Percentiles rank a stretch among this genome's conserved stretches.
Evolutionary conservation across 352 stramenopile species (phyloP).

Genomic region (Pythium phragmitis): DNA sequence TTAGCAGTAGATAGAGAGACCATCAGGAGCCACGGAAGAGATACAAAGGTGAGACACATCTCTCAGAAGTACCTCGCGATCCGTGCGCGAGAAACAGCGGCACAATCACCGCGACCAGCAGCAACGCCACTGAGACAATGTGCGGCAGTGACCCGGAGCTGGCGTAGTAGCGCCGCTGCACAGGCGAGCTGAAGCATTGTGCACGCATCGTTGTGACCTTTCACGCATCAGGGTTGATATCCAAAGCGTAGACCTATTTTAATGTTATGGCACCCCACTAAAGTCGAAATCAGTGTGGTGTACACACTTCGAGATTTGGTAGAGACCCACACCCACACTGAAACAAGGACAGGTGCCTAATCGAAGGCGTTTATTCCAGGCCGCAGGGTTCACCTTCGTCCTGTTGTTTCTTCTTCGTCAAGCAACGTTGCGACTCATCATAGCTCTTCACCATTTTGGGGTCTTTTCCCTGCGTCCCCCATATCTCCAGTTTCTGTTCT

Average conservation of each 20-base stretch:
- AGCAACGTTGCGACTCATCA: slow-evolving; percentile 5
- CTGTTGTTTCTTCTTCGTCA: not conserved
- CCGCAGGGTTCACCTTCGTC: not conserved
- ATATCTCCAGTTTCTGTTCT: not conserved
- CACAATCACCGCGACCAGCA: slow-evolving; percentile 40
- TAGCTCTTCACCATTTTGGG: not conserved
- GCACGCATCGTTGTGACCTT: slow-evolving; percentile 37
- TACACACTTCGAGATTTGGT: not conserved
- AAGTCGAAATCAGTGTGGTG: not conserved
- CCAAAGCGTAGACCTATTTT: not conserved
- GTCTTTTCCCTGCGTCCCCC: not conserved
- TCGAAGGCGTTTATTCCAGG: not conserved
- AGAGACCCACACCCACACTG: not conserved
- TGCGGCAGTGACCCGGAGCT: slow-evolving; percentile 52
- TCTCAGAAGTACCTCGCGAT: slow-evolving; percentile 36
- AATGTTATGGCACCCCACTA: not conserved
- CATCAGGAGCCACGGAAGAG: slow-evolving; percentile 1
- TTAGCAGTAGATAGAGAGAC: not conserved
- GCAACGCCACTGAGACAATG: slow-evolving; percentile 40
- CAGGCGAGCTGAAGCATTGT: slow-evolving; percentile 43
- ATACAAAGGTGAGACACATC: not conserved
- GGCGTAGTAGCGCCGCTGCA: slow-evolving; percentile 65
- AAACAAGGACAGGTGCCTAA: not conserved
- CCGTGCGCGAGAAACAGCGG: slow-evolving; percentile 60
- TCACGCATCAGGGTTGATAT: not conserved